Base-by-base conservation (phyloP, 2,329 filamentous ascomycete species). In the Colletotrichum scovillei region DNA sequence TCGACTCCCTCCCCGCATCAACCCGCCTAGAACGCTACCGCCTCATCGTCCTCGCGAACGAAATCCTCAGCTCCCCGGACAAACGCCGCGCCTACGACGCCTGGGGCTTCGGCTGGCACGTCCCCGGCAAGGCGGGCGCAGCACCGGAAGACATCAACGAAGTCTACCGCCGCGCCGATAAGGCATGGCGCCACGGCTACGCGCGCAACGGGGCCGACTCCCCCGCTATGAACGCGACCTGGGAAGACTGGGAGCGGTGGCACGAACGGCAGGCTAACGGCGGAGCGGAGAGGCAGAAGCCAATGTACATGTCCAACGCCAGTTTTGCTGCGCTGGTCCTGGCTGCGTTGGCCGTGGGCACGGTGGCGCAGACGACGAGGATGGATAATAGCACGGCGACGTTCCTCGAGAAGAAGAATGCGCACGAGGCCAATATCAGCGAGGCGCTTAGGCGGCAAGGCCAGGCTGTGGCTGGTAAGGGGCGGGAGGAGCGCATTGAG, bases 181-280 rank as follows among this genome's bases (percentile, higher is more conserved):
- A 79, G 28, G 79, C 82, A 5, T 92, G 89, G 89, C 85, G 88
- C 46, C 77, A 84, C 16, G 80, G 38, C 38, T 42, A 42, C 38
- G 80, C 32, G 5, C 32, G 32, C 9, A 35, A 35, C 11, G 42
- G 84, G 86, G 0, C 86, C 85, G 38, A 42, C 28, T 88, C 83
- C 67, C 81, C 89, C 14, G 88, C 87, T 63, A 83, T 84, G 77
- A 98, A 98, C 81, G 97, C 95, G 0, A 98, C 97, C 0, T 99
- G 97, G 97, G 97, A 99, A 81, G 97, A 99, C 81, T 98, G 95
- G 95, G 94, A 98, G 84, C 88, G 88, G 57, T 97, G 93, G 92
- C 89, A 94, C 77, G 86, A 90, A 42, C 81, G 87, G 81, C 82
- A 86, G 79, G 81, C 86, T 62, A 85, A 86, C 77, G 79, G 78